Base-by-base conservation (phyloP, 2,329 filamentous ascomycete species). In the Fusarium verrucosum region DNA sequence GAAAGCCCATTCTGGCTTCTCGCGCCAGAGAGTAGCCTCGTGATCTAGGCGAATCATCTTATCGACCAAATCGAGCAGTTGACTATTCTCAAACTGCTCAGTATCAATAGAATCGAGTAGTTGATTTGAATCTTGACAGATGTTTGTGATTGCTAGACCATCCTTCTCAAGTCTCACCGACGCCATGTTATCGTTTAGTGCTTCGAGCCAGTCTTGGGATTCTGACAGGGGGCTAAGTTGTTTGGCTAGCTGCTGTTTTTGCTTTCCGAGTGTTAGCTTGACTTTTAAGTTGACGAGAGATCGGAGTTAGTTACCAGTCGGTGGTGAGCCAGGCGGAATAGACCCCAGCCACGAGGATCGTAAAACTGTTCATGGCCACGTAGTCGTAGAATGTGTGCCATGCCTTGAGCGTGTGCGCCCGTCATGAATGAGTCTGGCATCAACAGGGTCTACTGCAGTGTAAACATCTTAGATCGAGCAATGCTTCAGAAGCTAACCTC, bases 241-340 rank as follows among this genome's bases (percentile, higher is more conserved):
- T 56, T 70, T 75, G 7, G 76, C 73, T 5, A 79, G 53, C 28
- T 76, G 73, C 16, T 78, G 71, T 26, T 78, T 78, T 76, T 78
- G 76, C 72, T 70, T 36, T 4, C 1, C 3, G 7, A 3, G 3
- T 28, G 1, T 41, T 1, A 47, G n/a, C 13, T 11, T 17, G 20
- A 23, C 7, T 10, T 40, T 20, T 6, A 22, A 2, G 6, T 3
- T 2, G 10, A 3, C 4, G 5, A 7, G 6, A 10, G 4, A 2
- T 8, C 4, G n/a, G 11, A 20, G 5, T 11, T 10, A 17, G 59
- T 41, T 43, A 71, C 71, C 22, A 79, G 58, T 8, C 77, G 67
- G 49, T 80, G 78, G 42, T 79, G 75, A 19, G 76, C 76, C 26
- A 80, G 69, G 16, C 77, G 71, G 49, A 79, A 79, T 4, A 80